Percentiles rank a stretch among this genome's conserved stretches.
Evolutionary conservation across 371 early-diverging fungal species (phyloP).

Genomic region (Mycotypha africana): DNA sequence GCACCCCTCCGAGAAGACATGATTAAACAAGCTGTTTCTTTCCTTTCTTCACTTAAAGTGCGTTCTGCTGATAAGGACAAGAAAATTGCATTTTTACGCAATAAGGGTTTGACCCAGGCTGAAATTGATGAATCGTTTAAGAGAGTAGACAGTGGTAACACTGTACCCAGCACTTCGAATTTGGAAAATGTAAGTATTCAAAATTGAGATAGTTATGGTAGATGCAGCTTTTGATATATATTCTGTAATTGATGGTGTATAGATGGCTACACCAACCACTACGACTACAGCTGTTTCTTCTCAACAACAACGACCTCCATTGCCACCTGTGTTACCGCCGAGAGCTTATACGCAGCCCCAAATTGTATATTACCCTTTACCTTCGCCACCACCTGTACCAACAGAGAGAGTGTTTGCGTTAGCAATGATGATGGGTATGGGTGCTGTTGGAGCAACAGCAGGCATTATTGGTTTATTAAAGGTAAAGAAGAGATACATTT

Average conservation of each 20-base stretch:
- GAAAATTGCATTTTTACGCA: conserved; percentile 56
- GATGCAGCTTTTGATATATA: too few relatives aligned
- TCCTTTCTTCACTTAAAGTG: conserved; percentile 54
- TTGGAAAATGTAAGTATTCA: too few relatives aligned
- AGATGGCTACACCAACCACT: background rate
- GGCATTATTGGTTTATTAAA: conserved; percentile 30
- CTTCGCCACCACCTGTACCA: conserved; percentile 29
- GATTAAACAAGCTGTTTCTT: conserved; percentile 51
- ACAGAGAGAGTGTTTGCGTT: conserved; percentile 28
- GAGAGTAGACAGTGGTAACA: conserved; percentile 11
- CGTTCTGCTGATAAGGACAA: conserved; percentile 51
- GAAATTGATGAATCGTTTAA: conserved; percentile 58
- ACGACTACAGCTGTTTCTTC: background rate
- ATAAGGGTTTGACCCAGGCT: conserved; percentile 51
- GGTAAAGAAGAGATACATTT: conserved; percentile 16
- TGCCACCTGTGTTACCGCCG: conserved; percentile 12
- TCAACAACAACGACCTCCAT: too few relatives aligned
- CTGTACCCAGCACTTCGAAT: too few relatives aligned
- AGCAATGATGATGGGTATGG: conserved; percentile 33
- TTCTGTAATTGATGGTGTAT: too few relatives aligned
- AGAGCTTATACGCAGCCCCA: conserved; percentile 18
- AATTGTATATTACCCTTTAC: conserved; percentile 27
- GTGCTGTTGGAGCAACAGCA: conserved; percentile 37
- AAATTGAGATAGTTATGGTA: too few relatives aligned
- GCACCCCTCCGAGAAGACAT: conserved; percentile 57